A percentile compares a stretch with the other conserved stretches of the same genome.
Conservation (phyloP, 2,329 filamentous ascomycete species). For the Chaetoscypha palmicola region DNA sequence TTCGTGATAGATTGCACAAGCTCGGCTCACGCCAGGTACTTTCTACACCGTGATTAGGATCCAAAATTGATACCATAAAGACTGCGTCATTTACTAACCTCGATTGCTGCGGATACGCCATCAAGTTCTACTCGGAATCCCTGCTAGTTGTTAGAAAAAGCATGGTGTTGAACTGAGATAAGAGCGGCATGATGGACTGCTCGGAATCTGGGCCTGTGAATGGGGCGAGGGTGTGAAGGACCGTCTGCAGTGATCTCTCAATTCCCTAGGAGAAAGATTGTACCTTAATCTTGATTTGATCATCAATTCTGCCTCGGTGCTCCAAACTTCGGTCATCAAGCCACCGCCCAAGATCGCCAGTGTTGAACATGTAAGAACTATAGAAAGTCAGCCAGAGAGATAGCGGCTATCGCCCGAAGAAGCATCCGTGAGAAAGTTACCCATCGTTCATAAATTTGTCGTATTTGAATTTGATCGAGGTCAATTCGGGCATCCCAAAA, state of each 20-base stretch:
- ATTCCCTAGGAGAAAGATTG: not conserved
- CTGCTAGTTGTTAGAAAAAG: conserved; percentile 19
- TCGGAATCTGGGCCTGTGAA: too few species aligned
- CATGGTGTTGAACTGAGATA: too few species aligned
- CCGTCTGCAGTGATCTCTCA: too few species aligned
- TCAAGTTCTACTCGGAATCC: conserved; percentile 56
- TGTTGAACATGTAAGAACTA: conserved; percentile 50
- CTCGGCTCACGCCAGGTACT: conserved; percentile 39
- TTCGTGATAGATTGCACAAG: conserved; percentile 41
- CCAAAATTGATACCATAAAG: not conserved
- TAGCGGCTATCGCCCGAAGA: too few species aligned
- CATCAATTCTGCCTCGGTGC: conserved; percentile 50
- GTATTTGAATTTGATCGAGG: conserved; percentile 40
- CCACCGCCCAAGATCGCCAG: conserved; percentile 52
- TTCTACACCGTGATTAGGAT: conserved; percentile 1
- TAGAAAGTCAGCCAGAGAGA: too few species aligned
- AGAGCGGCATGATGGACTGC: too few species aligned
- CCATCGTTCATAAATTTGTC: conserved; percentile 47
- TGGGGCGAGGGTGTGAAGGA: too few species aligned
- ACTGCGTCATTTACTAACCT: conserved; percentile 32
- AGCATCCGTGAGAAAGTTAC: conserved; percentile 29
- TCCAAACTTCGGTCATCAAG: conserved; percentile 45
- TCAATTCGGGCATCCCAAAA: conserved; percentile 34
- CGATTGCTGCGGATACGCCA: conserved; percentile 45
- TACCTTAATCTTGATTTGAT: conserved; percentile 55